These are phyloP conservation scores for Candida endomychidarum DNA, from an alignment of 805 yeast species.

Conservation along the genomic window DNA sequence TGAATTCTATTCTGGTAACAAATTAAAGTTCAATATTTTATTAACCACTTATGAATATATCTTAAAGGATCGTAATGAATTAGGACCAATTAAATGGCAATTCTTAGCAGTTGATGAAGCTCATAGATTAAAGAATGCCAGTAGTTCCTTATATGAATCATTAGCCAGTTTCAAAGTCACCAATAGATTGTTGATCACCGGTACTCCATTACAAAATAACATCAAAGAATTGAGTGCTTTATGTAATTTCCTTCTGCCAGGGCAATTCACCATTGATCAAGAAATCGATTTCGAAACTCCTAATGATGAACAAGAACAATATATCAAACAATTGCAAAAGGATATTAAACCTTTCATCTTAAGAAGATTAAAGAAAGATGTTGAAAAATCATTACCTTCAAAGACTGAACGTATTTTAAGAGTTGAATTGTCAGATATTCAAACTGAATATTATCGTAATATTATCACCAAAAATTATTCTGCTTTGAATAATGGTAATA, in stretches of 20 bases:
- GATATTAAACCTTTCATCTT: constrained; percentile 89
- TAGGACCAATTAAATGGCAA: constrained; percentile 90
- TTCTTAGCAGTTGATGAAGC: constrained; percentile 98
- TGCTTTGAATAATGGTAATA: constrained; percentile 77
- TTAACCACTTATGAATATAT: constrained; percentile 96
- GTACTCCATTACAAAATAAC: constrained; percentile 97
- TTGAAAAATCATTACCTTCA: constrained; percentile 93
- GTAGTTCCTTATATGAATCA: constrained; percentile 88
- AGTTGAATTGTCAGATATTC: constrained; percentile 92
- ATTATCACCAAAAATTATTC: constrained; percentile 88
- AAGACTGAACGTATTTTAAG: constrained; percentile 93
- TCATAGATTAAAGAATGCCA: constrained; percentile 92
- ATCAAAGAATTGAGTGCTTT: constrained; percentile 93
- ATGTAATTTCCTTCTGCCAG: constrained; percentile 95
- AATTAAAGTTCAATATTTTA: constrained; percentile 80
- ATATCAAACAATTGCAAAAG: constrained; percentile 80
- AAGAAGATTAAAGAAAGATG: constrained; percentile 94
- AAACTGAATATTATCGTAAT: constrained; percentile 92
- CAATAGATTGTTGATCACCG: constrained; percentile 88
- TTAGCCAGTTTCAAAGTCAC: constrained; percentile 76
- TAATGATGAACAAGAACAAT: constrained; percentile 80
- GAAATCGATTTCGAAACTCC: constrained; percentile 94
- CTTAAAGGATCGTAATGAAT: constrained; percentile 77
- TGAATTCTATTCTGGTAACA: constrained; percentile 71
- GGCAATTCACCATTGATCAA: constrained; percentile 82